These are phyloP conservation scores for Cutaneotrichosporon sp. DNA, from an alignment of 1,284 basidiomycete species.

Conservation along the genomic window DNA sequence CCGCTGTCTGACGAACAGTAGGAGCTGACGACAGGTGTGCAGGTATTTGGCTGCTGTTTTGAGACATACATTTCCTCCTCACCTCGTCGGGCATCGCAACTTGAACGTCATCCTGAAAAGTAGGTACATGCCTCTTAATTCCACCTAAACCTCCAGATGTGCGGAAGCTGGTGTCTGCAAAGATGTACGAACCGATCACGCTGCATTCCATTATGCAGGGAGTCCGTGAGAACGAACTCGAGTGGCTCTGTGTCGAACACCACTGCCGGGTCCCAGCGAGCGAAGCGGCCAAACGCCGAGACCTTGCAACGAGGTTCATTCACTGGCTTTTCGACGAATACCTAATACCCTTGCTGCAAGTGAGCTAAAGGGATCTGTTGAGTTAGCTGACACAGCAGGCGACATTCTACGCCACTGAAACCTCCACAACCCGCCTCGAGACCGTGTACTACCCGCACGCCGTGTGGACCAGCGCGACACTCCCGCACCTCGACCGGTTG, in stretches of 20 bases:
- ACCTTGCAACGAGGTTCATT: slow-evolving; percentile 75
- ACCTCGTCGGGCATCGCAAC: slow-evolving; percentile 74
- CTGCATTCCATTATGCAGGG: slow-evolving; percentile 77
- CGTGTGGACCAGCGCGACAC: slow-evolving; percentile 80
- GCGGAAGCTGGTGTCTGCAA: slow-evolving; percentile 63
- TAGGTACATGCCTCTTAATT: slow-evolving; percentile 46
- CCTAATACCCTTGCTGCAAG: slow-evolving; percentile 72
- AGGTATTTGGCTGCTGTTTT: slow-evolving; percentile 63
- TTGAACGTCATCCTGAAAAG: slow-evolving; percentile 59
- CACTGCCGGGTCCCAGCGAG: slow-evolving; percentile 53
- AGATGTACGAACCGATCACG: slow-evolving; percentile 73
- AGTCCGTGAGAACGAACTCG: slow-evolving; percentile 68
- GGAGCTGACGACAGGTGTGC: slow-evolving; percentile 56
- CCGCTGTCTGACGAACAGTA: too few species aligned
- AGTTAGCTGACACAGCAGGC: slow-evolving; percentile 57
- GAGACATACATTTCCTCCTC: slow-evolving; percentile 64
- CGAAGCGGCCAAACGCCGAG: slow-evolving; percentile 67
- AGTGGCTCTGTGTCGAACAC: slow-evolving; percentile 60
- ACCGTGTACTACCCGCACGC: slow-evolving; percentile 91
- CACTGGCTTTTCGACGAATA: slow-evolving; percentile 91
- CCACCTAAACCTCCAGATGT: slow-evolving; percentile 55
- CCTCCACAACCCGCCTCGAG: slow-evolving; percentile 77
- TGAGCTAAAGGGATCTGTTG: slow-evolving; percentile 45
- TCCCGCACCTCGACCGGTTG: slow-evolving; percentile 71
- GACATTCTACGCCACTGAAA: slow-evolving; percentile 91